Evolutionary conservation across 257 asterid species (phyloP).

Genomic region (Solanum chiquidenum): DNA sequence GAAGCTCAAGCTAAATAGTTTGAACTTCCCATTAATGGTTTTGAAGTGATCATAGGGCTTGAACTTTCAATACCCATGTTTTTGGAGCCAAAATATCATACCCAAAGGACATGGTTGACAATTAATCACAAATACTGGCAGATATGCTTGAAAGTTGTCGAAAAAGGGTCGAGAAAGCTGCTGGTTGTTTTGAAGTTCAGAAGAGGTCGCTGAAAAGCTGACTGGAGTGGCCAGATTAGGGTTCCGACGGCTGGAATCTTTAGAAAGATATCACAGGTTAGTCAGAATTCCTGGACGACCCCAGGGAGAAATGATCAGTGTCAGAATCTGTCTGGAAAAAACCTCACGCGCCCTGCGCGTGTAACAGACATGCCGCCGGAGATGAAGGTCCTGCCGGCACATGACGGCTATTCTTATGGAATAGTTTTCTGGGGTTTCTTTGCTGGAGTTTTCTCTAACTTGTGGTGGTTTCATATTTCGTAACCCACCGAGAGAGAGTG

Average conservation of each 20-base stretch:
- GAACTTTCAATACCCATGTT: not conserved
- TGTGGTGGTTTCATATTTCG: not conserved
- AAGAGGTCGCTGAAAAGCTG: not conserved
- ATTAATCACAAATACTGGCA: not conserved
- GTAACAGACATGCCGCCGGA: not conserved
- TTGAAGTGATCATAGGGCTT: not conserved
- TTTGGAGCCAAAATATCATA: not conserved
- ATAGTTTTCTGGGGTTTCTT: not conserved
- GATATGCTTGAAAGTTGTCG: not conserved
- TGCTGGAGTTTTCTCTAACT: not conserved
- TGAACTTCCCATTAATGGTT: not conserved
- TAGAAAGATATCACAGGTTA: not conserved
- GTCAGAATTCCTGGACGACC: not conserved
- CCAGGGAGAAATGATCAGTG: not conserved
- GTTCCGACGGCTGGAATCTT: not conserved
- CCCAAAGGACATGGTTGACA: not conserved
- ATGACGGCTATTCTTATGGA: not conserved
- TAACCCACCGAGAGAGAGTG: not conserved
- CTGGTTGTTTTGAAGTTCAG: not conserved
- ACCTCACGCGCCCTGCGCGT: not conserved
- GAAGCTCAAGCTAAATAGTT: not conserved
- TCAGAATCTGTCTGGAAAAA: not conserved
- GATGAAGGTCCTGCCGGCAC: not conserved
- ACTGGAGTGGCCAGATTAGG: not conserved
- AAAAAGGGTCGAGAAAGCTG: not conserved